Evolutionary conservation across 2,329 filamentous ascomycete species (phyloP).

Genomic region (Colletotrichum spinosum): DNA sequence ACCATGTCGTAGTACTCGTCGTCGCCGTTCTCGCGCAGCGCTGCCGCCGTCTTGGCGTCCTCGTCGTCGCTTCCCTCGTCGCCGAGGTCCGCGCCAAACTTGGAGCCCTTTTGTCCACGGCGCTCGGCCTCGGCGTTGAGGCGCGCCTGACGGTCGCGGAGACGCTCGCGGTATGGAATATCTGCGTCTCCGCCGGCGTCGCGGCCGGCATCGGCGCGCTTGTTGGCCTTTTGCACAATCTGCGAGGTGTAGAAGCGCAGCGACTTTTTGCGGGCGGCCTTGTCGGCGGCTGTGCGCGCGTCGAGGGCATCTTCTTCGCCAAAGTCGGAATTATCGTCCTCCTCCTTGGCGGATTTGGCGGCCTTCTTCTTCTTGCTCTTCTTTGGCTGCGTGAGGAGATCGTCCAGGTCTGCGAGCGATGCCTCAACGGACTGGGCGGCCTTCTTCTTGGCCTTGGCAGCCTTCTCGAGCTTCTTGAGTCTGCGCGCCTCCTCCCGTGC

Average conservation of each 20-base stretch:
- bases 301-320: slow-evolving; percentile 89
- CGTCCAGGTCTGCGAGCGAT: slow-evolving; percentile 75
- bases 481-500: slow-evolving; percentile 47
- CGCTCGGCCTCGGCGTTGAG: slow-evolving; percentile 90
- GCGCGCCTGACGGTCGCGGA: slow-evolving; percentile 86
- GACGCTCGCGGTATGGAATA: slow-evolving; percentile 88
- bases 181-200: slow-evolving; percentile 84
- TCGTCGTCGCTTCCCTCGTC: slow-evolving; percentile 71
- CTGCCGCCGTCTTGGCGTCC: slow-evolving; percentile 66
- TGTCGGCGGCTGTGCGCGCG: slow-evolving; percentile 83
- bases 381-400: slow-evolving; percentile 62
- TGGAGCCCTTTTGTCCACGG: slow-evolving; percentile 76
- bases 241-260: slow-evolving; percentile 98
- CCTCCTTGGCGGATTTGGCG: slow-evolving; percentile 53
- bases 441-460: slow-evolving; percentile 55
- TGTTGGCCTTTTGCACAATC: slow-evolving; percentile 93
- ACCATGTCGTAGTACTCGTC: slow-evolving; percentile 94
- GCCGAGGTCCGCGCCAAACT: slow-evolving; percentile 73
- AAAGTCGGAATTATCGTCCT: slow-evolving; percentile 84
- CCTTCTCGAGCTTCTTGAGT: slow-evolving; percentile 56
- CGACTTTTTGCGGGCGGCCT: slow-evolving; percentile 89
- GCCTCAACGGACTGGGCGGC: slow-evolving; percentile 75
- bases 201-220: slow-evolving; percentile 78
- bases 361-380: slow-evolving; percentile 60
- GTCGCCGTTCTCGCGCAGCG: slow-evolving; percentile 66